Base-by-base conservation (phyloP, 1,139 yeast genomes). In the Ogataea hybrid region DNA sequence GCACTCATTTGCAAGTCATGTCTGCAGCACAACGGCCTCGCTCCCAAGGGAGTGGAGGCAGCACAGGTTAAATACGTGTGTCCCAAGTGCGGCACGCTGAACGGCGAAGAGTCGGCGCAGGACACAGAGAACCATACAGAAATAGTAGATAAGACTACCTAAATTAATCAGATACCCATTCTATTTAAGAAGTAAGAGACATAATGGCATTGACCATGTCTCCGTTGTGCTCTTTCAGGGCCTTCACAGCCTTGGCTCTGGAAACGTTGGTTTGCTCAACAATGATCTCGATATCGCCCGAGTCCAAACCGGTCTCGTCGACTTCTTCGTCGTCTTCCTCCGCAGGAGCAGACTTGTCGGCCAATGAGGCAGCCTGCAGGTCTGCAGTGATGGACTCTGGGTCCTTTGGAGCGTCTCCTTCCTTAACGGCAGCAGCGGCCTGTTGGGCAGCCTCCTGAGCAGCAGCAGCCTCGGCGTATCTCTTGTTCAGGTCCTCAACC, bases 131-230 rank as follows among this genome's bases (percentile, higher is more conserved):
- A 25, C 28, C 10, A 15, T 14, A 25, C 32, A 31, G 32, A 29
- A 20, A 18, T 9, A 15, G n/a, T 20, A n/a, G 27, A 30, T 9
- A 25, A 25, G 35, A 31, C 27, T 31, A 31, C 12, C 22, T 30
- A 32, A 28, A 28, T 25, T 35, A 28, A 25, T 37, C 20, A 32
- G 27, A 28, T 28, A 36, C 15, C 25, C 21, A 35, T 28, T 35
- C 30, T 28, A 32, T 23, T 31, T 46, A 46, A 28, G 42, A 38
- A 40, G 92, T 80, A 67, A 90, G 76, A 57, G 87, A 85, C 95
- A 90, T 87, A 66, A 90, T 87, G 57, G 97, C 92, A 65, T 89
- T 90, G 67, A 92, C 97, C 72, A 92, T 82, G 68, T 92, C 97
- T 69, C 92, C 89, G 61, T 87, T 79, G 76, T 90, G 90, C 58